Evolutionary conservation across 2,329 filamentous ascomycete genomes (phyloP).

Genomic region (Talaromyces islandicus): DNA sequence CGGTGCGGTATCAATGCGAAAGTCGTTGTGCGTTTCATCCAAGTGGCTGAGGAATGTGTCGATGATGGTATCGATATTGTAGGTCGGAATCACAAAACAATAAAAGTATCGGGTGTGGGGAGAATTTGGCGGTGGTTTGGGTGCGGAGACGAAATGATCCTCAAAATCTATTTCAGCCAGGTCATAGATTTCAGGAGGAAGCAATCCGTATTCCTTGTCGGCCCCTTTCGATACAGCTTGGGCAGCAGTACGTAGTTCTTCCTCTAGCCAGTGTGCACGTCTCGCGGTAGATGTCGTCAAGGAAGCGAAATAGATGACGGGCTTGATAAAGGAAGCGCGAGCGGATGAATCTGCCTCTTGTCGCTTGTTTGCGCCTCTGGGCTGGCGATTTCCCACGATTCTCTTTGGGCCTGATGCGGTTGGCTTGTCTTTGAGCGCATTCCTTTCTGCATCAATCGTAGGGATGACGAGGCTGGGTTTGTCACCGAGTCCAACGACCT

Average conservation of each 20-base stretch:
- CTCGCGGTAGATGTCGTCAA: conserved; percentile 77
- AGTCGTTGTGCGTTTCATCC: conserved; percentile 91
- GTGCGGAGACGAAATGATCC: conserved; percentile 78
- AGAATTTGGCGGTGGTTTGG: conserved; percentile 50
- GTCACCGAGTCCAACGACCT: neutral
- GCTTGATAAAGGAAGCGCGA: conserved; percentile 44
- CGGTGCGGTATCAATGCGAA: conserved; percentile 86
- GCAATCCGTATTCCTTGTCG: conserved; percentile 28
- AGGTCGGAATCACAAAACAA: conserved; percentile 77
- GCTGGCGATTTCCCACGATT: conserved; percentile 27
- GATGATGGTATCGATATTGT: conserved; percentile 91
- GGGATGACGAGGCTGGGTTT: neutral
- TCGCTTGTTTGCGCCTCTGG: conserved; percentile 19
- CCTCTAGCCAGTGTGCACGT: conserved; percentile 59
- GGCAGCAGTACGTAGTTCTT: conserved; percentile 45
- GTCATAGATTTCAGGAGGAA: conserved; percentile 64
- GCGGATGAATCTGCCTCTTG: conserved; percentile 15
- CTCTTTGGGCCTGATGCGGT: conserved; percentile 24
- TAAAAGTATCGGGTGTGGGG: conserved; percentile 64
- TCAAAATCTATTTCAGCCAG: conserved; percentile 85
- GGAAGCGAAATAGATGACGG: conserved; percentile 83
- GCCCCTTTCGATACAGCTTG: conserved; percentile 18
- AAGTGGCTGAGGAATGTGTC: conserved; percentile 83
- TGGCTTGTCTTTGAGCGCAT: neutral
- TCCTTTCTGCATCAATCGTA: neutral